phyloP scores from a whole-genome alignment of 768 basidiomycete species.

The Phaeotremella skinneri region DNA sequence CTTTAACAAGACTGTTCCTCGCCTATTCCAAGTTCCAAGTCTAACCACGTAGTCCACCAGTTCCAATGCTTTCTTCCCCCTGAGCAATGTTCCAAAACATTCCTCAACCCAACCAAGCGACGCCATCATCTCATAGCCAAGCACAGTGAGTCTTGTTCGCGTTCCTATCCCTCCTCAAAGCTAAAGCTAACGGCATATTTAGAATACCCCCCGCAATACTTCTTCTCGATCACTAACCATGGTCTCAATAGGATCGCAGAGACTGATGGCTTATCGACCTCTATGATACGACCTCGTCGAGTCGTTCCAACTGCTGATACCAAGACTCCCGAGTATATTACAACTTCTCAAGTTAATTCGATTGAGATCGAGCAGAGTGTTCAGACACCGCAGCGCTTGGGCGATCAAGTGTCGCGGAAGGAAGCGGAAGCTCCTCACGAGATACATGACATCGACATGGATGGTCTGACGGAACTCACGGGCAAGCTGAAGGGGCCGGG shows the following conservation, averaged over 20 bases:
- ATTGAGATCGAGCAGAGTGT: not conserved
- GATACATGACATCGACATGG: constrained; percentile 33
- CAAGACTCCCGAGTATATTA: not conserved
- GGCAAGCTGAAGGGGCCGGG: constrained; percentile 7
- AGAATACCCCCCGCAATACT: constrained; percentile 82
- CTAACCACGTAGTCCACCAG: constrained; percentile 49
- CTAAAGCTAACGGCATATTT: not conserved
- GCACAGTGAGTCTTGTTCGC: constrained; percentile 54
- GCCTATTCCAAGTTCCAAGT: constrained; percentile 21
- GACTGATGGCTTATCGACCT: constrained; percentile 36
- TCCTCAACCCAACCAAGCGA: constrained; percentile 70
- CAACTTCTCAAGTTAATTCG: not conserved
- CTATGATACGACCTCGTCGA: constrained; percentile 33
- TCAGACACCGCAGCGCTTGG: not conserved
- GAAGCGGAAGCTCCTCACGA: not conserved
- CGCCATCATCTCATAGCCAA: constrained; percentile 76
- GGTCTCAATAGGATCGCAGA: constrained; percentile 55
- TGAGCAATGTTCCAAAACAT: constrained; percentile 58
- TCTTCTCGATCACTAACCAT: constrained; percentile 87
- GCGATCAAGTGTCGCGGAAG: not conserved
- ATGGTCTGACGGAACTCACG: constrained; percentile 23
- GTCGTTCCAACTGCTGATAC: not conserved
- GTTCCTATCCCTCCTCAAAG: not conserved
- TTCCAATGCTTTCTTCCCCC: constrained; percentile 72
- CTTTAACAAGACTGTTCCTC: not conserved